Evolutionary conservation across 306 rosid species (phyloP).

Genomic region (Casuarina glauca): DNA sequence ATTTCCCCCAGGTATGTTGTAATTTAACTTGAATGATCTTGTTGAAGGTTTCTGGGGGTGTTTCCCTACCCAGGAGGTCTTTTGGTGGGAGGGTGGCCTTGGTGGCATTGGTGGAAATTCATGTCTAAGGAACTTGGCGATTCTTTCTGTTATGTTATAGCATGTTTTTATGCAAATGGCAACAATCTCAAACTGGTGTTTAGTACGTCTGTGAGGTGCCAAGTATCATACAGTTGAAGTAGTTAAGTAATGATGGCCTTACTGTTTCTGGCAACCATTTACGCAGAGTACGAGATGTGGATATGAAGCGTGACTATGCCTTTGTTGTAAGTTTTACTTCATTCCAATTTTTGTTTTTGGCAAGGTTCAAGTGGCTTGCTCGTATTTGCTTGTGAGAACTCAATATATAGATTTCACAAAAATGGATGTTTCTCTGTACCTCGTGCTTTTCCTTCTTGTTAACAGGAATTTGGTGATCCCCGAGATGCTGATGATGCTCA

Average conservation of each 20-base stretch:
- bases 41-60: slow-evolving; percentile 88
- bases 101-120: slow-evolving; percentile 85
- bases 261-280: slow-evolving; percentile 88
- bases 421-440: slow-evolving; percentile 25
- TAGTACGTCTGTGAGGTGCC: slow-evolving; percentile 79
- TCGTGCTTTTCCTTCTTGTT: slow-evolving; percentile 34
- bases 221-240: slow-evolving; percentile 72
- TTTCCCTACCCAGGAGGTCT: slow-evolving; percentile 76
- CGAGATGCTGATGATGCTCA: slow-evolving; percentile 95
- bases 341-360: slow-evolving; percentile 12
- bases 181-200: slow-evolving; percentile 90
- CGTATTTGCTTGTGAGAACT: slow-evolving; percentile 10
- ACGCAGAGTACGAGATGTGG: slow-evolving; percentile 95
- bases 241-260: slow-evolving; percentile 89
- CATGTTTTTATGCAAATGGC: slow-evolving; percentile 88
- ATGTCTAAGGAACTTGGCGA: slow-evolving; percentile 71
- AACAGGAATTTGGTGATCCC: slow-evolving; percentile 78
- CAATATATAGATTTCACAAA: slow-evolving; percentile 25
- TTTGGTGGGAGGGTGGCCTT: slow-evolving; percentile 83
- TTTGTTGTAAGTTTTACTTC: slow-evolving; percentile 70
- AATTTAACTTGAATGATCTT: slow-evolving; percentile 77
- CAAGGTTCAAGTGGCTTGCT: slow-evolving; percentile 20
- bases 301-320: slow-evolving; percentile 87
- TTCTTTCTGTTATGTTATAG: slow-evolving; percentile 87
- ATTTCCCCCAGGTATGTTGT: slow-evolving; percentile 49